Evolutionary conservation across 2,329 filamentous ascomycete species (phyloP).

Genomic region (Bertia moriformis): DNA sequence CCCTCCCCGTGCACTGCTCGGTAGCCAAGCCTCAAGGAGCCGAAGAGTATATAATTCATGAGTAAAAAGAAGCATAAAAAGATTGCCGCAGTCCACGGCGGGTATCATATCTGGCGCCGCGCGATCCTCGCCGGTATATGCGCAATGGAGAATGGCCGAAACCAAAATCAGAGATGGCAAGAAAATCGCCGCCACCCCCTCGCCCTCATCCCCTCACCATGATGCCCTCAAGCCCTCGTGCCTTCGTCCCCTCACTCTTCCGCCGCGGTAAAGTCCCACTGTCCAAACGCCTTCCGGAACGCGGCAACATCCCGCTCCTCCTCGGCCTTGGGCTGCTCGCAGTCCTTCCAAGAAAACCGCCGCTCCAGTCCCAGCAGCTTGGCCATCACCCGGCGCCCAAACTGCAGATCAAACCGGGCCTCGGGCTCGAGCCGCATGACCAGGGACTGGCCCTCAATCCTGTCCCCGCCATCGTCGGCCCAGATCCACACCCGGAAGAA

Average conservation of each 20-base stretch:
- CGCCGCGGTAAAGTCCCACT: constrained; percentile 65
- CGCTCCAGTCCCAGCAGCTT: constrained; percentile 72
- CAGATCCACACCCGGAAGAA: constrained; percentile 78
- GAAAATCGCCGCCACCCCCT: too few species aligned
- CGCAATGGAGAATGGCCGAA: too few species aligned
- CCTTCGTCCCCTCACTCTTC: constrained; percentile 7
- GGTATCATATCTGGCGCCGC: too few species aligned
- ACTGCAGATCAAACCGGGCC: constrained; percentile 78
- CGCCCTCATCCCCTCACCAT: constrained; percentile 7
- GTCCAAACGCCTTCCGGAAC: constrained; percentile 70
- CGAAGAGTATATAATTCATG: too few species aligned
- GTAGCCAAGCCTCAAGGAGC: too few species aligned
- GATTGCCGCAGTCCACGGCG: too few species aligned
- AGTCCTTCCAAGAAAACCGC: constrained; percentile 74
- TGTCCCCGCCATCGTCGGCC: constrained; percentile 27
- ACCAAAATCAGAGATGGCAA: too few species aligned
- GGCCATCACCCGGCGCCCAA: constrained; percentile 72
- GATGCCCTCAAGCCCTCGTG: constrained; percentile 4
- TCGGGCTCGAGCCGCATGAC: constrained; percentile 59
- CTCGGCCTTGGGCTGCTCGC: constrained; percentile 61
- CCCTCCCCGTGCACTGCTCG: too few species aligned
- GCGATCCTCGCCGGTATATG: too few species aligned
- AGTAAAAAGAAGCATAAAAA: too few species aligned
- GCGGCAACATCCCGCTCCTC: constrained; percentile 64
- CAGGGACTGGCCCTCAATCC: constrained; percentile 51